Evolutionary conservation across 2,329 filamentous ascomycete species (phyloP).

Genomic region (Claviceps arundinis): DNA sequence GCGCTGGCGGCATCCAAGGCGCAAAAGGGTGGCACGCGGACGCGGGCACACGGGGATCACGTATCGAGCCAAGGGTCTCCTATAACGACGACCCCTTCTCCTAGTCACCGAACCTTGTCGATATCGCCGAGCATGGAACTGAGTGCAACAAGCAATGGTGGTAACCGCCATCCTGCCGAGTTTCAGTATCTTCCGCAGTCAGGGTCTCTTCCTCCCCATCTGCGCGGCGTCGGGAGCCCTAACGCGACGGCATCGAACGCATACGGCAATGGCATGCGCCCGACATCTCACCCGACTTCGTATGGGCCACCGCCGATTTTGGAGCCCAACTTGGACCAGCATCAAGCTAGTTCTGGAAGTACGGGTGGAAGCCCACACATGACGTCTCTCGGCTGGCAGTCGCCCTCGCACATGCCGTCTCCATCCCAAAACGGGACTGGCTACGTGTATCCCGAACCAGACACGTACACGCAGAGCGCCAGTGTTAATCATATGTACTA

Average conservation of each 20-base stretch:
- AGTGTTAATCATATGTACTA: slow-evolving; percentile 62
- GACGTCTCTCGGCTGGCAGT: slow-evolving; percentile 70
- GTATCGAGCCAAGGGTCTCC: slow-evolving; percentile 62
- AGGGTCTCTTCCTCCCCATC: slow-evolving; percentile 68
- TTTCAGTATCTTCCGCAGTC: slow-evolving; percentile 62
- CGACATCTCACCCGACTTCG: slow-evolving; percentile 74
- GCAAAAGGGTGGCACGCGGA: slow-evolving; percentile 26
- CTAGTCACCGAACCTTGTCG: slow-evolving; percentile 63
- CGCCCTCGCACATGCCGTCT: slow-evolving; percentile 61
- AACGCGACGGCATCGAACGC: slow-evolving; percentile 52
- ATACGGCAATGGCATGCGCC: slow-evolving; percentile 36
- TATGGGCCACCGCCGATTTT: slow-evolving; percentile 78
- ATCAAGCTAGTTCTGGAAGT: slow-evolving; percentile 53
- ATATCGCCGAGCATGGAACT: slow-evolving; percentile 70
- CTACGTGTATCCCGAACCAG: slow-evolving; percentile 75
- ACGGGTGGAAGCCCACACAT: slow-evolving; percentile 81
- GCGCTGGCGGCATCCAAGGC: slow-evolving; percentile 51
- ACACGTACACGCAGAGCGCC: slow-evolving; percentile 49
- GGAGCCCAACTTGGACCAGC: slow-evolving; percentile 72
- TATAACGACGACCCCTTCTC: slow-evolving; percentile 69
- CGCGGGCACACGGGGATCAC: slow-evolving; percentile 57
- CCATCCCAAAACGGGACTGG: slow-evolving; percentile 53
- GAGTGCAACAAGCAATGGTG: slow-evolving; percentile 44
- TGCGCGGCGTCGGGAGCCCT: slow-evolving; percentile 64
- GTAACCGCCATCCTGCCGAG: slow-evolving; percentile 51